Percentiles rank a stretch among this genome's conserved stretches.
Evolutionary conservation across 305 asterid species (phyloP).

Genomic region (Plantago lanceolata): DNA sequence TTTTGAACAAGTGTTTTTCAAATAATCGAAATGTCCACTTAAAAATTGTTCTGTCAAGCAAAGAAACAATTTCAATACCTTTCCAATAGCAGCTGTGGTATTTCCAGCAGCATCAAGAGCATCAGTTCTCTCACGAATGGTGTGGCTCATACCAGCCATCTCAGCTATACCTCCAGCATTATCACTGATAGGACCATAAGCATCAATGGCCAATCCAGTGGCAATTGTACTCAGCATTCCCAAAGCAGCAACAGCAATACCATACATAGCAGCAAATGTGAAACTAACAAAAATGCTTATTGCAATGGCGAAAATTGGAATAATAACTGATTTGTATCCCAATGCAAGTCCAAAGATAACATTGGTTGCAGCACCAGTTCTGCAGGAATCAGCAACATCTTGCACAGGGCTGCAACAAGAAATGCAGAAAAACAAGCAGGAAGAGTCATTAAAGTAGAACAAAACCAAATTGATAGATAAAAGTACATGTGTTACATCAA

Average conservation of each 20-base stretch:
- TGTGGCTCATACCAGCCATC: constrained; percentile 90
- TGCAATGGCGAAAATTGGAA: constrained; percentile 78
- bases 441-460: neutral
- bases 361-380: constrained; percentile 86
- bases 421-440: constrained; percentile 4
- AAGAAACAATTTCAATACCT: constrained; percentile 33
- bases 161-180: constrained; percentile 87
- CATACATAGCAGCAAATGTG: constrained; percentile 77
- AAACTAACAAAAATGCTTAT: constrained; percentile 67
- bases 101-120: constrained; percentile 87
- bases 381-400: constrained; percentile 87
- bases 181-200: constrained; percentile 85
- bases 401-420: constrained; percentile 60
- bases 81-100: constrained; percentile 86
- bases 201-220: constrained; percentile 79
- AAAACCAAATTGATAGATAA: neutral
- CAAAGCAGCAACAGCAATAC: constrained; percentile 75
- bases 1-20: too few relatives aligned
- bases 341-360: constrained; percentile 79
- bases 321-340: constrained; percentile 81
- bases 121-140: constrained; percentile 75
- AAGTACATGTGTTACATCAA: neutral
- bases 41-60: too few relatives aligned
- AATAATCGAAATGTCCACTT: neutral
- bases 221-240: constrained; percentile 88